These are phyloP conservation scores for Fusarium sp. DNA, from an alignment of 2,329 filamentous ascomycete species.

Conservation along the genomic window DNA sequence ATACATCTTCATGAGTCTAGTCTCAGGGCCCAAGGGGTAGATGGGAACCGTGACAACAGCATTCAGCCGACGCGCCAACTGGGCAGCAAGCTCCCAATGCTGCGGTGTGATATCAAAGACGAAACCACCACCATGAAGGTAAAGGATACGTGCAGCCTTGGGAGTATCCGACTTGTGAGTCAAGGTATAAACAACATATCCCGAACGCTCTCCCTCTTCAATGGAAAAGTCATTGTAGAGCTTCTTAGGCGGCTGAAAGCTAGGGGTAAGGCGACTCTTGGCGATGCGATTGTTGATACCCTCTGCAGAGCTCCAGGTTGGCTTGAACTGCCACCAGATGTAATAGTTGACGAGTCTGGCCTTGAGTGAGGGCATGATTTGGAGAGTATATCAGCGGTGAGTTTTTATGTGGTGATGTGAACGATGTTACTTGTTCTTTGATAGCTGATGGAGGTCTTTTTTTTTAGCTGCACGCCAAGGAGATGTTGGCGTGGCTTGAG, in stretches of 20 bases:
- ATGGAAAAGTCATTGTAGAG: conserved; percentile 44
- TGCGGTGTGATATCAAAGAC: conserved; percentile 45
- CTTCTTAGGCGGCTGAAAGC: conserved; percentile 38
- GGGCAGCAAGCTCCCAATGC: conserved; percentile 48
- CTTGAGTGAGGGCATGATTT: conserved; percentile 45
- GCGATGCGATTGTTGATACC: conserved; percentile 43
- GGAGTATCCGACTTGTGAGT: conserved; percentile 48
- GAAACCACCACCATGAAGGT: conserved; percentile 49
- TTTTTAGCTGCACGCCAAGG: neutral
- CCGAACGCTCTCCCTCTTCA: conserved; percentile 38
- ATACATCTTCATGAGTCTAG: conserved; percentile 48
- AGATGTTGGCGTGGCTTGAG: neutral
- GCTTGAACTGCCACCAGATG: conserved; percentile 45
- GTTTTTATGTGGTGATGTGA: neutral
- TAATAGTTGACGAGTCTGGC: conserved; percentile 45
- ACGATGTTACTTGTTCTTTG: neutral
- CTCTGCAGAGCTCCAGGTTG: conserved; percentile 41
- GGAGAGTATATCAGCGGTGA: neutral
- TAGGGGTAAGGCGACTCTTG: conserved; percentile 35
- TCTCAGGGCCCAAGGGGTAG: conserved; percentile 50
- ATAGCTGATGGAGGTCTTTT: neutral
- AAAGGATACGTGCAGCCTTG: conserved; percentile 46
- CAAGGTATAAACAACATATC: conserved; percentile 46
- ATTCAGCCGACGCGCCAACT: conserved; percentile 46
- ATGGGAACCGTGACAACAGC: conserved; percentile 49